Percentiles rank a stretch among this genome's conserved stretches.
These are phyloP conservation scores for Catunica adiposa DNA, from an alignment of 2,329 filamentous ascomycete species.

Conservation along the genomic window DNA sequence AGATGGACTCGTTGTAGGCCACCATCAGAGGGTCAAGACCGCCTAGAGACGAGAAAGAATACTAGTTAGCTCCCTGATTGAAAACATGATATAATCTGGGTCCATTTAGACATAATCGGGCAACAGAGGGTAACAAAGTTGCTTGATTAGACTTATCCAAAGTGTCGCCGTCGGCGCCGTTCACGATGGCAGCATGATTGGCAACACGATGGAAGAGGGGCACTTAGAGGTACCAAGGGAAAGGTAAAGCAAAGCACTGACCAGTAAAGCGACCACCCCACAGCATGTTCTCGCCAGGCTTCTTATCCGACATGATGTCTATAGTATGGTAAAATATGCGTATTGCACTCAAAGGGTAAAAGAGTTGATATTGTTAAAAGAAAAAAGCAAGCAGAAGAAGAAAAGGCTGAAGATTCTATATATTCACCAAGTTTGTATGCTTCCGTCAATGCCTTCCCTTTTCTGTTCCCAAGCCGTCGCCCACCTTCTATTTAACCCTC, in stretches of 20 bases:
- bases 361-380: too few relatives aligned
- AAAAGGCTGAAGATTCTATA: background rate
- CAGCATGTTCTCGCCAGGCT: slow-evolving; percentile 22
- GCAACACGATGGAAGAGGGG: background rate
- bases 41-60: slow-evolving; percentile 30
- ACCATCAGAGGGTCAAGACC: slow-evolving; percentile 74
- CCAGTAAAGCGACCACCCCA: slow-evolving; percentile 36
- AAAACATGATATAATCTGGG: slow-evolving; percentile 15
- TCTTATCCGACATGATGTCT: slow-evolving; percentile 19
- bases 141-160: too few relatives aligned
- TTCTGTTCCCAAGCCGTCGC: too few relatives aligned
- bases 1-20: slow-evolving; percentile 67
- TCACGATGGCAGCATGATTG: background rate
- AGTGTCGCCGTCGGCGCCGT: slow-evolving; percentile 12
- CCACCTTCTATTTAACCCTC: background rate
- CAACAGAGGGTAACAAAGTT: too few relatives aligned
- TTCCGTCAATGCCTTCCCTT: too few relatives aligned
- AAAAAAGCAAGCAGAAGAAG: too few relatives aligned
- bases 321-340: too few relatives aligned
- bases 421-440: too few relatives aligned
- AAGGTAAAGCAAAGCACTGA: slow-evolving; percentile 18
- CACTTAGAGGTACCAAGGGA: background rate
- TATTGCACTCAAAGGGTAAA: too few relatives aligned
- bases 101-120: background rate
- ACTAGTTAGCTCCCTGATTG: slow-evolving; percentile 3